Percentiles rank a stretch among this genome's conserved stretches.
Conservation (phyloP, 768 basidiomycete species). For the Boletus bicolor region DNA sequence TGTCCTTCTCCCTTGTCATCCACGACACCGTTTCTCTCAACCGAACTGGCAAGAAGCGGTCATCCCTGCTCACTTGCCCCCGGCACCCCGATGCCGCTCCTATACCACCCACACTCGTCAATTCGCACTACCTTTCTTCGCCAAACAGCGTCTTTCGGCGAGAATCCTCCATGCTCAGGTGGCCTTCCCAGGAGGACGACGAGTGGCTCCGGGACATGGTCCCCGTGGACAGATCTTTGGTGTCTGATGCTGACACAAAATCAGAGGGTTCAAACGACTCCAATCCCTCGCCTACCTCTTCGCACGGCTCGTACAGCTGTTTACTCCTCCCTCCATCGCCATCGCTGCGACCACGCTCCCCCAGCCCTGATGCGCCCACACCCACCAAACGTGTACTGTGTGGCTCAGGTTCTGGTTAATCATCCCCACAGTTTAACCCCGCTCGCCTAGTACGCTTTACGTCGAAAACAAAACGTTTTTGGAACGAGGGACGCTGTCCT, state of each 20-base stretch:
- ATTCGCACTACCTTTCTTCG: slow-evolving; percentile 53
- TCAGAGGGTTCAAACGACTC: slow-evolving; percentile 14
- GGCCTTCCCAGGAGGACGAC: slow-evolving; percentile 51
- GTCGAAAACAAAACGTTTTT: slow-evolving; percentile 25
- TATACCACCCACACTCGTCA: slow-evolving; percentile 55
- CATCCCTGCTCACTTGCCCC: slow-evolving; percentile 14
- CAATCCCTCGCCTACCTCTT: slow-evolving; percentile 21
- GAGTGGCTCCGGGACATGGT: slow-evolving; percentile 65
- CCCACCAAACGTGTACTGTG: slow-evolving; percentile 7
- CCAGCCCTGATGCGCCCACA: slow-evolving; percentile 15
- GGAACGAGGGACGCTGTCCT: slow-evolving; percentile 18
- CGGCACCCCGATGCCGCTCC: slow-evolving; percentile 39
- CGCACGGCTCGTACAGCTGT: slow-evolving; percentile 15
- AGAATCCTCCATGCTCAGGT: slow-evolving; percentile 29
- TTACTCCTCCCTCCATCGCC: slow-evolving; percentile 18
- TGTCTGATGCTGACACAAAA: slow-evolving; percentile 13
- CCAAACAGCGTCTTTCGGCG: slow-evolving; percentile 48
- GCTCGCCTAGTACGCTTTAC: slow-evolving; percentile 21
- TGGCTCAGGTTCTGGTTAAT: slow-evolving; percentile 13
- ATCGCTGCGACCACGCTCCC: slow-evolving; percentile 24
- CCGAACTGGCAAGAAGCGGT: slow-evolving; percentile 15
- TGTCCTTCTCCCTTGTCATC: slow-evolving; percentile 15
- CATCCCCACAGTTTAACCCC: slow-evolving; percentile 9
- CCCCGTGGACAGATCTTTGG: slow-evolving; percentile 30
- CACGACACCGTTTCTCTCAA: slow-evolving; percentile 11